Conservation (phyloP, 257 asterid genomes). For the Penstemon barbatus region DNA sequence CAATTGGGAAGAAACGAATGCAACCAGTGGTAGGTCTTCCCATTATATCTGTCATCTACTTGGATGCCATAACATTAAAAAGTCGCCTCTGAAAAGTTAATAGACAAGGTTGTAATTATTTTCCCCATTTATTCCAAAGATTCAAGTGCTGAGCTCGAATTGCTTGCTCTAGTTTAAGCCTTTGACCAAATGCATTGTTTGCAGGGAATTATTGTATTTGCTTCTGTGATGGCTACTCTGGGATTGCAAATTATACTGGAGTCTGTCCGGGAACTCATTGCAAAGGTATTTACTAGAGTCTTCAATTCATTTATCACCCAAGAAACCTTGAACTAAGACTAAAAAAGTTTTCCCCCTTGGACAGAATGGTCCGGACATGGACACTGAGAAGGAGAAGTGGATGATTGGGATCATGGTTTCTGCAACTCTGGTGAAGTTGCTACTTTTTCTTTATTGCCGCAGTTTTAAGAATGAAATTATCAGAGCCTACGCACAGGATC, state of each 20-base stretch:
- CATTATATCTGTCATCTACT: conserved; percentile 9
- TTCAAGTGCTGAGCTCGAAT: neutral
- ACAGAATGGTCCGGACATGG: conserved; percentile 60
- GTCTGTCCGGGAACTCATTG: conserved; percentile 66
- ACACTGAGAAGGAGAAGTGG: conserved; percentile 77
- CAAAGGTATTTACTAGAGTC: conserved; percentile 48
- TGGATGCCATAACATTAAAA: neutral
- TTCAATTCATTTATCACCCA: neutral
- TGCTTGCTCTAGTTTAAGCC: neutral
- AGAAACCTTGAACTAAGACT: conserved; percentile 14
- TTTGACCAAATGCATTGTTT: conserved; percentile 14
- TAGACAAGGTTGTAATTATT: conserved; percentile 7
- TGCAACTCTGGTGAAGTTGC: conserved; percentile 75
- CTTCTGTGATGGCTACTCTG: conserved; percentile 92
- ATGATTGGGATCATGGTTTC: conserved; percentile 92
- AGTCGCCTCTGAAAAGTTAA: neutral
- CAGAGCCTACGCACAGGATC: conserved; percentile 91
- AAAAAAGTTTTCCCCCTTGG: neutral
- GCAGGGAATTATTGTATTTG: conserved; percentile 92
- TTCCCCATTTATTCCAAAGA: neutral
- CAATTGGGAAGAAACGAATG: conserved; percentile 92
- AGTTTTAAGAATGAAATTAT: conserved; percentile 79
- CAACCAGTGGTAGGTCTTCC: conserved; percentile 79
- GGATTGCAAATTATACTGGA: conserved; percentile 87
- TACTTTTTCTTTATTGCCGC: conserved; percentile 76